Evolutionary conservation across 2,329 filamentous ascomycete genomes (phyloP), one percentile per base, ranked within the genome.

Genomic region (Apiospora sp.): DNA sequence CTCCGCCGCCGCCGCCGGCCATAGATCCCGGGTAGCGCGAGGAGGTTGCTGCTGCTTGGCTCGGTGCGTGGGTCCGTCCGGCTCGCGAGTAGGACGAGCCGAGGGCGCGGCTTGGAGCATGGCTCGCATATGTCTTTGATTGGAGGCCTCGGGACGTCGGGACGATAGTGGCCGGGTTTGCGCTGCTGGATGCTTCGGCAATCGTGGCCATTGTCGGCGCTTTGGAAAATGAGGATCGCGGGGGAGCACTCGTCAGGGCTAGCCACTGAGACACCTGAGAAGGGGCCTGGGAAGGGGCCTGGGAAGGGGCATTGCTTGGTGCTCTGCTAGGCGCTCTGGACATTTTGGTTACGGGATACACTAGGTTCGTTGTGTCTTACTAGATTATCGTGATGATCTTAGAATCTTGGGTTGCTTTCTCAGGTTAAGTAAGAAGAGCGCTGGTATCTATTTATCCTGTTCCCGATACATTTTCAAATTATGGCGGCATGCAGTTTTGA

Each of bases 231-330:
- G 58, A 10, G 12, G 58, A 5, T 19, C 34, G 58, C 19, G 58
- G 58, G 12, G 58, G 58, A 12, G 30, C 58, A 34, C 58, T 64
- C 22, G 58, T 64, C 19, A 41, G 34, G 30, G 58, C 58, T 7
- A 64, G 12, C 8, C 19, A 64, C 34, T 16, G 37, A 1, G 54
- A 16, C 1, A 34, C 6, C 27, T 34, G 44, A 16, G 43, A 46
- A 13, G 68, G 46, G 2, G 68, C 12, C 46, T 54, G 68, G 22
- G 68, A 54, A 24, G 68, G 27, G 19, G 44, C 24, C 27, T 48
- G 46, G 14, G 68, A 70, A 70, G 68, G 30, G 34, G 68, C 16
- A 19, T 61, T 58, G 30, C 54, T 61, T 6, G 24, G n/a, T 30
- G 46, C 8, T 16, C 2, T 70, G 34, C 69, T 43, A 34, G 48